phyloP scores from a whole-genome alignment of 2,329 filamentous ascomycete species.

The Drechslera avenae region DNA sequence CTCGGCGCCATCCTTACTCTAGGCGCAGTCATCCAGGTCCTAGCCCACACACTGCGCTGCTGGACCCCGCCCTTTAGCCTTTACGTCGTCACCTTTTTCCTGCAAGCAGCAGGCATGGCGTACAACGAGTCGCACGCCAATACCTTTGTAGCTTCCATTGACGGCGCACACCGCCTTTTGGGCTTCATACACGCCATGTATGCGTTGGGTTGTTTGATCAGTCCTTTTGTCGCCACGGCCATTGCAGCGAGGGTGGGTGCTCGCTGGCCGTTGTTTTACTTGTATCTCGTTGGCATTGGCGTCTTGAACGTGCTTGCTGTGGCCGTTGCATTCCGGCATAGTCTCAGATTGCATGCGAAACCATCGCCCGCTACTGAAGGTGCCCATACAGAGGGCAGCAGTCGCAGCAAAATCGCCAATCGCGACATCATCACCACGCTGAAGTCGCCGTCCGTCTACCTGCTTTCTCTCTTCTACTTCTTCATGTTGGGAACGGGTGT shows the following conservation, averaged over 20 bases:
- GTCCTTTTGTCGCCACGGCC: constrained; percentile 55
- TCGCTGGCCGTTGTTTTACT: constrained; percentile 63
- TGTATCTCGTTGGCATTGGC: constrained; percentile 60
- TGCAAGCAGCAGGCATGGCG: constrained; percentile 64
- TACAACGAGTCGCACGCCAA: constrained; percentile 69
- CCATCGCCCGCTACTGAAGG: background rate
- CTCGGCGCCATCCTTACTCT: constrained; percentile 63
- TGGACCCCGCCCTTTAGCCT: constrained; percentile 64
- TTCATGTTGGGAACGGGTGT: constrained; percentile 63
- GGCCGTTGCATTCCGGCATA: constrained; percentile 57
- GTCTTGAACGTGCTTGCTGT: constrained; percentile 58
- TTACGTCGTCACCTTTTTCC: constrained; percentile 63
- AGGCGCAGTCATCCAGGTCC: constrained; percentile 61
- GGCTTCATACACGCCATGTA: constrained; percentile 70
- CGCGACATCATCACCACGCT: constrained; percentile 55
- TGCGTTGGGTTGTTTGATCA: constrained; percentile 60
- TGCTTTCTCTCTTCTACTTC: constrained; percentile 67
- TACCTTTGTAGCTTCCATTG: constrained; percentile 61
- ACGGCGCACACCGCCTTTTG: constrained; percentile 63
- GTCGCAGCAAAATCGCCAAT: constrained; percentile 45
- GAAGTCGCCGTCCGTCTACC: constrained; percentile 58
- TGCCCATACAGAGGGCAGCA: constrained; percentile 1
- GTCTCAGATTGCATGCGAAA: constrained; percentile 38
- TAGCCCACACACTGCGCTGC: constrained; percentile 60
- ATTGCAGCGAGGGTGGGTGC: constrained; percentile 50